Evolutionary conservation across 768 basidiomycete species (phyloP).

Genomic region (Russula virescens): DNA sequence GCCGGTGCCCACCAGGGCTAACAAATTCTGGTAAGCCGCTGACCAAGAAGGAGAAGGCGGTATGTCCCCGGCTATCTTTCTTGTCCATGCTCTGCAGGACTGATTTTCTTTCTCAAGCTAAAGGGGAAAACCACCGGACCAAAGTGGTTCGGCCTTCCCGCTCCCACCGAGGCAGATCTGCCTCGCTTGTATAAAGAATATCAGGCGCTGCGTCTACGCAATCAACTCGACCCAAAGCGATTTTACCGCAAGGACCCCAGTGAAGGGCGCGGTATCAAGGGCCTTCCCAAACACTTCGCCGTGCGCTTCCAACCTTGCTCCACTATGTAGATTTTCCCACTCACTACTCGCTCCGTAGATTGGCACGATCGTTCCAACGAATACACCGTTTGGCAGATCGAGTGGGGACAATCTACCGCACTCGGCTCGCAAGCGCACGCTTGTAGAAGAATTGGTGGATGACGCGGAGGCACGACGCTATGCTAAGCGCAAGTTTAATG

Average conservation of each 20-base stretch:
- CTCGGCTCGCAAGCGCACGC: slow-evolving; percentile 66
- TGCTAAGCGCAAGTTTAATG: slow-evolving; percentile 88
- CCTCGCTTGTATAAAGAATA: slow-evolving; percentile 79
- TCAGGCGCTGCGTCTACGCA: slow-evolving; percentile 78
- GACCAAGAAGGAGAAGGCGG: slow-evolving; percentile 67
- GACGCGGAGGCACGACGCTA: slow-evolving; percentile 83
- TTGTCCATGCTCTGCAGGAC: background rate
- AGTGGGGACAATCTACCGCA: slow-evolving; percentile 67
- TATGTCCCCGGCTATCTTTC: slow-evolving; percentile 32
- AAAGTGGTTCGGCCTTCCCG: slow-evolving; percentile 85
- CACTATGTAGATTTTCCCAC: slow-evolving; percentile 3
- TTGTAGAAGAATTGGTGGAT: slow-evolving; percentile 85
- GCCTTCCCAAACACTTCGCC: slow-evolving; percentile 86
- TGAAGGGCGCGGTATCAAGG: slow-evolving; percentile 79
- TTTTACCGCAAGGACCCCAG: slow-evolving; percentile 87
- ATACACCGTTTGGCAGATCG: slow-evolving; percentile 65
- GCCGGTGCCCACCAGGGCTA: slow-evolving; percentile 56
- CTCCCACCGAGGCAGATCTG: slow-evolving; percentile 72
- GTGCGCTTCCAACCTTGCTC: slow-evolving; percentile 38
- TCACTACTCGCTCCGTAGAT: slow-evolving; percentile 43
- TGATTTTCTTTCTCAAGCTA: slow-evolving; percentile 38
- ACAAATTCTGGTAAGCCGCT: slow-evolving; percentile 58
- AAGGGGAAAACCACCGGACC: slow-evolving; percentile 69
- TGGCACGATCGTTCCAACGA: slow-evolving; percentile 67
- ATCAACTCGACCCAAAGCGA: slow-evolving; percentile 87